These are phyloP conservation scores for Nothophoma quercina DNA, from an alignment of 2,329 filamentous ascomycete genomes.

Conservation along the genomic window DNA sequence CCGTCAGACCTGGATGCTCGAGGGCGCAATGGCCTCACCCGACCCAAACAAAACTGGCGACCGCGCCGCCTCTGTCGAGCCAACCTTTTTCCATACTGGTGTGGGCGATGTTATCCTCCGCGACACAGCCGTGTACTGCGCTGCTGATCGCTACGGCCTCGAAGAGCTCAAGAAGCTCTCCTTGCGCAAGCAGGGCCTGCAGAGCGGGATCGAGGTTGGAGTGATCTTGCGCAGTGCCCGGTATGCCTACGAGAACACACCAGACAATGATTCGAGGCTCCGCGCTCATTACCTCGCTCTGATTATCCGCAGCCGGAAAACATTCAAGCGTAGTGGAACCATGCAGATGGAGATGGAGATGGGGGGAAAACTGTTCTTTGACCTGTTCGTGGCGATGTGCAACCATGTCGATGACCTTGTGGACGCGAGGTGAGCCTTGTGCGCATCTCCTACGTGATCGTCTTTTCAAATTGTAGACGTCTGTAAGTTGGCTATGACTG, in stretches of 20 bases:
- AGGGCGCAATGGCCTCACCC: constrained; percentile 70
- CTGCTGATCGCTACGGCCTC: constrained; percentile 87
- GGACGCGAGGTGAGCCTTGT: constrained; percentile 70
- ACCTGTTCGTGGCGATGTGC: constrained; percentile 97
- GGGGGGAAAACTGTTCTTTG: constrained; percentile 94
- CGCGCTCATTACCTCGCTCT: constrained; percentile 97
- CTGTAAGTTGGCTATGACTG: constrained; percentile 22
- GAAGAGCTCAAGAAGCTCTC: constrained; percentile 91
- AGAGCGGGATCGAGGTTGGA: constrained; percentile 88
- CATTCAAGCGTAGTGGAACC: constrained; percentile 96
- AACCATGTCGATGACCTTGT: constrained; percentile 97
- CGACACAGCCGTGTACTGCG: constrained; percentile 94
- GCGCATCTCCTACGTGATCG: constrained; percentile 25
- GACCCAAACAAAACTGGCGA: constrained; percentile 62
- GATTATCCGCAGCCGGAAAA: constrained; percentile 96
- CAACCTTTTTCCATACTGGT: constrained; percentile 79
- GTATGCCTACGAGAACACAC: constrained; percentile 95
- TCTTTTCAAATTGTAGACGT: neutral
- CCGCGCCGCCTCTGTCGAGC: constrained; percentile 67
- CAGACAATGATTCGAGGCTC: constrained; percentile 88
- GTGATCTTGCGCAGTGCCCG: constrained; percentile 91
- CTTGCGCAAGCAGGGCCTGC: constrained; percentile 92
- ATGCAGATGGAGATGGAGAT: constrained; percentile 99
- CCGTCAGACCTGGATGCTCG: constrained; percentile 87
- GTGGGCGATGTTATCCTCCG: constrained; percentile 80